Evolutionary conservation across 345 rosid species (phyloP).

Genomic region (Heritiera littoralis): DNA sequence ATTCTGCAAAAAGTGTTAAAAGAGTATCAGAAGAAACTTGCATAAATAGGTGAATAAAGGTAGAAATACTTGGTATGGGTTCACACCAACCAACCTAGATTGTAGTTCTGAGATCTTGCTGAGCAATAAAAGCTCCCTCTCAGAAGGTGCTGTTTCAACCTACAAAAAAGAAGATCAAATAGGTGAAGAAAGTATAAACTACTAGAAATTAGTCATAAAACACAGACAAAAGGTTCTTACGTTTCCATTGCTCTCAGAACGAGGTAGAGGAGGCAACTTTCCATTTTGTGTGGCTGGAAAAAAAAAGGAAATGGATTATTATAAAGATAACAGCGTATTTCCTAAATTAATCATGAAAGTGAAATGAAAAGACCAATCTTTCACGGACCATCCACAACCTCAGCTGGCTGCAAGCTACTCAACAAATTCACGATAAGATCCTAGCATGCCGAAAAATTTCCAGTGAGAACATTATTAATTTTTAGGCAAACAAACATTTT

Average conservation of each 20-base stretch:
- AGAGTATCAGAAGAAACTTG: conserved; percentile 20
- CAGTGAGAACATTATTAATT: conserved; percentile 21
- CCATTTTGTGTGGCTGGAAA: conserved; percentile 70
- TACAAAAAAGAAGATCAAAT: conserved; percentile 33
- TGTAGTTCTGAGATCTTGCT: conserved; percentile 69
- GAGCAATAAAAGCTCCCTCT: conserved; percentile 71
- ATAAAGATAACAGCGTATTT: conserved; percentile 7
- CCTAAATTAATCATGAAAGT: conserved; percentile 7
- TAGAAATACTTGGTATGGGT: conserved; percentile 1
- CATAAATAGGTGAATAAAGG: conserved; percentile 7
- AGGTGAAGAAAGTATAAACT: background rate
- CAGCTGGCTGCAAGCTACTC: conserved; percentile 63
- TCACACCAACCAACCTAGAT: conserved; percentile 54
- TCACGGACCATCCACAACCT: conserved; percentile 66
- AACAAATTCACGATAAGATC: conserved; percentile 73
- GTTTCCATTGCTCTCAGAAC: conserved; percentile 68
- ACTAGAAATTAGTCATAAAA: background rate
- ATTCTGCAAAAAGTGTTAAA: conserved; percentile 50
- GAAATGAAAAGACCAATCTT: conserved; percentile 15
- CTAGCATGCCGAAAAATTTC: conserved; percentile 40
- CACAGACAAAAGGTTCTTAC: conserved; percentile 42
- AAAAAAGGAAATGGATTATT: conserved; percentile 6
- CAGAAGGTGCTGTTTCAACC: conserved; percentile 60
- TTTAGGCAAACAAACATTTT: background rate
- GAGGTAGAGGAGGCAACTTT: conserved; percentile 80